Evolutionary conservation across 352 stramenopile species (phyloP), one percentile per base, ranked within the genome.

Genomic region (Phytophthora sp.): DNA sequence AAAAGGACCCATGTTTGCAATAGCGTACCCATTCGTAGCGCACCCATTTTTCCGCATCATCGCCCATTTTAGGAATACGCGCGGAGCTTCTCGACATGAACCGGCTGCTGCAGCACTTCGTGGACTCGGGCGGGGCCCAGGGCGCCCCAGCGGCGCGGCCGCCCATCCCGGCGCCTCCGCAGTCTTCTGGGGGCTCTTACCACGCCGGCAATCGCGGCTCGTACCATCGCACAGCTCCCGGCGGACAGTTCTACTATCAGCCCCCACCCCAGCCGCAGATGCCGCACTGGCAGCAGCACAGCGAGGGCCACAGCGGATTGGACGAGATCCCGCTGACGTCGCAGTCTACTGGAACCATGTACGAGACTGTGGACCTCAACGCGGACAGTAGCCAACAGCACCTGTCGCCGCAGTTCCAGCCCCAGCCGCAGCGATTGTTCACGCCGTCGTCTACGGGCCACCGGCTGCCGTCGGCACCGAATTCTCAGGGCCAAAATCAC

Each of bases 21-120:
- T 38, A 23, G n/a, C n/a, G n/a, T n/a, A n/a, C n/a, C n/a, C n/a
- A n/a, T n/a, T n/a, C n/a, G n/a, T n/a, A n/a, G n/a, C n/a, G n/a
- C n/a, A n/a, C n/a, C n/a, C n/a, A n/a, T n/a, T n/a, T n/a, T n/a
- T n/a, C n/a, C n/a, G n/a, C n/a, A n/a, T n/a, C n/a, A n/a, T n/a
- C 6, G 6, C 49, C 15, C 49, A 57, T 41, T 57, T 36, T 24
- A n/a, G 27, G 20, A 20, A 27, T 35, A 46, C 20, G 21, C 13
- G 44, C 54, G 13, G 21, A 42, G 27, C 53, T 58, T 52, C 20
- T 66, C 24, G 13, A n/a, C 5, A 89, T 89, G 80, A 89, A 87
- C 60, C 66, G 80, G 12, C 64, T 89, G 56, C 72, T 89, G 21
- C 80, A 89, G 80, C 76, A 72, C 57, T 89, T 87, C 63, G 76